phyloP scores from a whole-genome alignment of 2,329 filamentous ascomycete species.

The Scedosporium aurantiacum region DNA sequence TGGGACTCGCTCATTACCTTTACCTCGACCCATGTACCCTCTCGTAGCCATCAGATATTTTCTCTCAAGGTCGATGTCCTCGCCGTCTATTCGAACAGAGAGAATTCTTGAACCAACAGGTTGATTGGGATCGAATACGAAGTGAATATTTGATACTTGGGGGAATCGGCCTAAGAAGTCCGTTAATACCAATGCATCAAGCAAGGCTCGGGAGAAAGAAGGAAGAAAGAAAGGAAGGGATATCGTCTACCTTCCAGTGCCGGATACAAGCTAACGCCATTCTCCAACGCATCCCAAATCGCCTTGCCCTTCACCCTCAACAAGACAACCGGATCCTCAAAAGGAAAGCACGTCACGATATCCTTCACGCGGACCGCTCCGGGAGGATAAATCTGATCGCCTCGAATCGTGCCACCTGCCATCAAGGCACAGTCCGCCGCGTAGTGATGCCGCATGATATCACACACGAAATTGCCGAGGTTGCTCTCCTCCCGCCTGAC shows the following conservation, averaged over 20 bases:
- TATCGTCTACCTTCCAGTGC: constrained; percentile 57
- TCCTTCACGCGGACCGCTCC: constrained; percentile 69
- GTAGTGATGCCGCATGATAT: constrained; percentile 81
- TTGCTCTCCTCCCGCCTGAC: constrained; percentile 72
- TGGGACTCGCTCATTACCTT: constrained; percentile 28
- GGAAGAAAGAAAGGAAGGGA: not conserved
- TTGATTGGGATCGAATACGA: constrained; percentile 56
- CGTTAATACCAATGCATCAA: not conserved
- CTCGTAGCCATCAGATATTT: constrained; percentile 67
- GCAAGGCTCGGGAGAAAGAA: not conserved
- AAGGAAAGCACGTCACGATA: constrained; percentile 82
- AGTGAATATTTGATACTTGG: constrained; percentile 74
- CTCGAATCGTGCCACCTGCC: constrained; percentile 75
- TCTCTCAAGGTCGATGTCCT: constrained; percentile 49
- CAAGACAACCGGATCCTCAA: constrained; percentile 80
- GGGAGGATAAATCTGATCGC: constrained; percentile 79
- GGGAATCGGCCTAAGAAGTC: constrained; percentile 51
- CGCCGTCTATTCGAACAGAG: constrained; percentile 47
- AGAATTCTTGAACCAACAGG: constrained; percentile 52
- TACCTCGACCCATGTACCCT: constrained; percentile 81
- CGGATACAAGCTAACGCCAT: constrained; percentile 69
- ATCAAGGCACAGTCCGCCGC: constrained; percentile 72
- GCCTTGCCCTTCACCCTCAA: constrained; percentile 60
- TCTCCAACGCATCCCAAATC: constrained; percentile 72
- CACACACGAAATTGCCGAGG: constrained; percentile 81